Base-by-base conservation (phyloP, 768 basidiomycete genomes). In the Panus rudis region DNA sequence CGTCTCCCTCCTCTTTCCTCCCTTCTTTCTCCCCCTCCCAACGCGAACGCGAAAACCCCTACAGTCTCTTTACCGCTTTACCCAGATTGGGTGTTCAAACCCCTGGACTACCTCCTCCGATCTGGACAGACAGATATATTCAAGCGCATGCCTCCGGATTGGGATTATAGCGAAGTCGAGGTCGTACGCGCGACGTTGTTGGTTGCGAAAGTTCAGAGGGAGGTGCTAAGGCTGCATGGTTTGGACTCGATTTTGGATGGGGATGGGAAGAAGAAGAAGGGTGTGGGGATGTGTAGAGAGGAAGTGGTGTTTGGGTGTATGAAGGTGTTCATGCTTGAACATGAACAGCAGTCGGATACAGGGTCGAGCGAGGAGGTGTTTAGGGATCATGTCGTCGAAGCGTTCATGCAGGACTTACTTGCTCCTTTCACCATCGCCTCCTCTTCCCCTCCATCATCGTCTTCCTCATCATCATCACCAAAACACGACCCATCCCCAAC, bases 261-360 rank as follows among this genome's bases (percentile, higher is more conserved):
- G n/a, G n/a, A n/a, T n/a, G n/a, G n/a, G n/a, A n/a, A n/a, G n/a
- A n/a, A n/a, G n/a, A n/a, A n/a, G n/a, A n/a, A n/a, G n/a, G n/a
- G n/a, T n/a, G n/a, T n/a, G n/a, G n/a, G n/a, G n/a, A 58, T 80
- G 55, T 67, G 62, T 14, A 67, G 75, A 33, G 76, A 78, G 40
- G 77, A 83, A 49, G 64, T 72, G 1, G 68, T 85, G 4, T 84
- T 92, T 52, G 76, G 72, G 16, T 84, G 91, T 50, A 93, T 96
- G 89, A 89, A 88, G 51, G 78, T 96, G 13, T 92, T 91, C 63
- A 93, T 96, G 92, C 77, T 98, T 22, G 93, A 98, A 60, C 88
- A 94, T 57, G 89, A 77, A 1, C 81, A 88, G 40, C 62, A 50
- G 32, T 54, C 52, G 44, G 54, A 47, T 26, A 17, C 33, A 8